Percentiles rank a stretch among this genome's conserved stretches.
phyloP scores from a whole-genome alignment of 1,284 basidiomycete species.

The Puccinia polysora region DNA sequence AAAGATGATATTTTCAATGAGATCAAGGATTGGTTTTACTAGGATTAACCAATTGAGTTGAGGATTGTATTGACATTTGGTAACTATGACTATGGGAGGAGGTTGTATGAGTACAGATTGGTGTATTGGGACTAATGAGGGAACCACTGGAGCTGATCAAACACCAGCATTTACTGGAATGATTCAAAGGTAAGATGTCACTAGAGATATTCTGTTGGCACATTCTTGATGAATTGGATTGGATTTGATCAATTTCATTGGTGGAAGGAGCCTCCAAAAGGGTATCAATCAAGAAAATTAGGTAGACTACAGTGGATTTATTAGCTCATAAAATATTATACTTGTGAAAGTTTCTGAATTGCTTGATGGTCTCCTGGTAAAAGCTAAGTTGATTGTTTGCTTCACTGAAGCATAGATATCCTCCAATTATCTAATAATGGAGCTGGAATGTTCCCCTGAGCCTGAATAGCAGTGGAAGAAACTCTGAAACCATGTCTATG shows the following conservation, averaged over 20 bases:
- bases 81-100: not conserved
- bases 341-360: too few species aligned
- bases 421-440: too few species aligned
- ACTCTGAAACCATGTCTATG: too few species aligned
- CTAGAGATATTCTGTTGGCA: constrained; percentile 10
- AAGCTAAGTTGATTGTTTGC: too few species aligned
- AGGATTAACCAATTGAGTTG: not conserved
- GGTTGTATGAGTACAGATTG: not conserved
- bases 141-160: constrained; percentile 13
- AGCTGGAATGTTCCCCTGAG: too few species aligned
- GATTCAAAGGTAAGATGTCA: not conserved
- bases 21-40: not conserved
- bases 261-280: too few species aligned
- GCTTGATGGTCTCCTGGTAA: too few species aligned
- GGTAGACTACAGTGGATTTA: too few species aligned
- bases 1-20: not conserved
- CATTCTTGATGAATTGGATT: constrained; percentile 1
- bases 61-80: constrained; percentile 18
- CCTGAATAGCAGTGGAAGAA: too few species aligned
- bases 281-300: too few species aligned
- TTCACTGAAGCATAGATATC: too few species aligned
- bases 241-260: constrained; percentile 11
- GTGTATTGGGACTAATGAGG: not conserved
- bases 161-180: constrained; percentile 1
- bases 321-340: too few species aligned